Evolutionary conservation across 2,329 filamentous ascomycete genomes (phyloP).

Genomic region (Chrysoporthe puriensis): DNA sequence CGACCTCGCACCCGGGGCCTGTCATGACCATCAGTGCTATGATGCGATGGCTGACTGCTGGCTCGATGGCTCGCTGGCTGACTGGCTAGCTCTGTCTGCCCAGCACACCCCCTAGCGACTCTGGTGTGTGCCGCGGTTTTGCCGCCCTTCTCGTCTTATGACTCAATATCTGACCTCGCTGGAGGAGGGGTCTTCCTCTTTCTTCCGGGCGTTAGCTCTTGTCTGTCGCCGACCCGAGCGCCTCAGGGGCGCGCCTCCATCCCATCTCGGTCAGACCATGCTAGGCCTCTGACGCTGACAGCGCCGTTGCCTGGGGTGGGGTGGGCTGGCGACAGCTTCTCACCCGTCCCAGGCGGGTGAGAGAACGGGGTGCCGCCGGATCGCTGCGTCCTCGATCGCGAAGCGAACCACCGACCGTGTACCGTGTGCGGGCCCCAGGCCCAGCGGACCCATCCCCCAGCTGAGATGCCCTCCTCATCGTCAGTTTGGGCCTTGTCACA

Average conservation of each 20-base stretch:
- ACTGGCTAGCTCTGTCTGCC: too few relatives aligned
- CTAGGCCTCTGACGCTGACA: neutral
- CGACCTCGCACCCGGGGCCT: neutral
- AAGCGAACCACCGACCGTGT: neutral
- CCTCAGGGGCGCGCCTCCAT: neutral
- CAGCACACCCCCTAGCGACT: too few relatives aligned
- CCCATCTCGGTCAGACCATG: neutral
- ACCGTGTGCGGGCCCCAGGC: neutral
- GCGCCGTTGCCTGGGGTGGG: neutral
- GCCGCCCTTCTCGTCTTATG: neutral
- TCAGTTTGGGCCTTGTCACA: conserved; percentile 28
- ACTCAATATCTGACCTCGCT: neutral
- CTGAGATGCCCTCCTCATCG: conserved; percentile 8
- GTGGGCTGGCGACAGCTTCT: neutral
- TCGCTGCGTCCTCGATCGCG: neutral
- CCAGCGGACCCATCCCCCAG: neutral
- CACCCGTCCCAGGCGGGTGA: conserved; percentile 15
- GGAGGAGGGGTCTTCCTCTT: neutral
- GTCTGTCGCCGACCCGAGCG: neutral
- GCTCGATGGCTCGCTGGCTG: too few relatives aligned
- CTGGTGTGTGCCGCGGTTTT: neutral
- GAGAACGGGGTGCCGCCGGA: neutral
- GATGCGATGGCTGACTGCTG: too few relatives aligned
- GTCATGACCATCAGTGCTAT: neutral
- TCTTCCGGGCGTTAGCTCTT: neutral